phyloP scores from a whole-genome alignment of 2,329 filamentous ascomycete species.

The Neonectria hederae region DNA sequence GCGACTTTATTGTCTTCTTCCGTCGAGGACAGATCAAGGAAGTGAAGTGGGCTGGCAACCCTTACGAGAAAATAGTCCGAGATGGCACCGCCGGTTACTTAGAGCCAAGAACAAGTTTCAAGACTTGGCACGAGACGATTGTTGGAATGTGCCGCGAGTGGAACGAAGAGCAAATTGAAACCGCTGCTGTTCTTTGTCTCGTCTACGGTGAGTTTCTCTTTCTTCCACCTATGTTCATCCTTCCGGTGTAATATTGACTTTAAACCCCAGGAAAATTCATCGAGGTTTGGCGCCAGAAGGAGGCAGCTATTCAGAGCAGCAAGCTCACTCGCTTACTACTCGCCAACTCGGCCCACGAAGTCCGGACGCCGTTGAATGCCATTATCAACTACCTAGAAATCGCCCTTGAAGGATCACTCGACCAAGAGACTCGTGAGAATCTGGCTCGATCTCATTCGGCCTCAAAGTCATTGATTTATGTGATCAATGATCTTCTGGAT shows the following conservation, averaged over 20 bases:
- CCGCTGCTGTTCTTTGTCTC: slow-evolving; percentile 84
- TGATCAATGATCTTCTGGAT: slow-evolving; percentile 91
- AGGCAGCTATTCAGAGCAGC: slow-evolving; percentile 82
- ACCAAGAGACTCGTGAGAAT: slow-evolving; percentile 86
- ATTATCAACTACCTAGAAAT: slow-evolving; percentile 97
- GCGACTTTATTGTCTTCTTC: slow-evolving; percentile 92
- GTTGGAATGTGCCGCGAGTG: slow-evolving; percentile 86
- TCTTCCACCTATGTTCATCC: neutral
- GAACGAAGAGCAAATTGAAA: slow-evolving; percentile 90
- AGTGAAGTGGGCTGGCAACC: slow-evolving; percentile 88
- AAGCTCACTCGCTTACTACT: slow-evolving; percentile 81
- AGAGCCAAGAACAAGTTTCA: slow-evolving; percentile 83
- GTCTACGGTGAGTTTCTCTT: slow-evolving; percentile 74
- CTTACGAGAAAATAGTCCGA: slow-evolving; percentile 80
- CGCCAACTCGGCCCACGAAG: slow-evolving; percentile 91
- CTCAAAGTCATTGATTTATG: slow-evolving; percentile 91
- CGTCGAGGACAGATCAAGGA: slow-evolving; percentile 78
- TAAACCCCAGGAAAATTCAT: slow-evolving; percentile 72
- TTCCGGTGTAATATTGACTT: neutral
- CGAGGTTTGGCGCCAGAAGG: slow-evolving; percentile 92
- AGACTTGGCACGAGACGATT: slow-evolving; percentile 82
- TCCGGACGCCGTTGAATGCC: slow-evolving; percentile 88
- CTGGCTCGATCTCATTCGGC: slow-evolving; percentile 86
- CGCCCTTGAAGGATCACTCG: slow-evolving; percentile 81
- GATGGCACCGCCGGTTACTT: slow-evolving; percentile 78